A percentile compares a stretch with the other conserved stretches of the same genome.
Evolutionary conservation across 768 basidiomycete species (phyloP).

Genomic region (Lactifluus pinguis): DNA sequence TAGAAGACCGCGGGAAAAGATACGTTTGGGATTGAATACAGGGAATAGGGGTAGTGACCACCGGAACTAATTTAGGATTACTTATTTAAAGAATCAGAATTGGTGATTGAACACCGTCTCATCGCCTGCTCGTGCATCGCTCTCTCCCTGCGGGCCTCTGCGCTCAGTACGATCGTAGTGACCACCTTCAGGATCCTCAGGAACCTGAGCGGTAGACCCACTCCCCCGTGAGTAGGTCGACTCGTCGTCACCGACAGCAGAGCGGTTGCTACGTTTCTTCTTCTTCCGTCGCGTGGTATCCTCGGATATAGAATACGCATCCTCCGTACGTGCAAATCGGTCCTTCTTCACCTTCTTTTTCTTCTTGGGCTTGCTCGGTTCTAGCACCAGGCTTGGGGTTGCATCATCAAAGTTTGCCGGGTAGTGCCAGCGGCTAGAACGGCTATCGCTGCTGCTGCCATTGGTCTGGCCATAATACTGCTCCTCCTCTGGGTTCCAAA

Average conservation of each 20-base stretch:
- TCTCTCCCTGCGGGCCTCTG: conserved; percentile 69
- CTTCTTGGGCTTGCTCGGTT: conserved; percentile 40
- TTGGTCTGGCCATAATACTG: conserved; percentile 51
- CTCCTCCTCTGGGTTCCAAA: conserved; percentile 75
- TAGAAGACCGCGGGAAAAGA: neutral
- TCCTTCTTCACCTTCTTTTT: conserved; percentile 80
- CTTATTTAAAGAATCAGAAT: neutral
- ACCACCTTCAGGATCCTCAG: conserved; percentile 69
- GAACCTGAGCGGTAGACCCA: conserved; percentile 41
- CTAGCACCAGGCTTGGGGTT: conserved; percentile 22
- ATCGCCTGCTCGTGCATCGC: conserved; percentile 97
- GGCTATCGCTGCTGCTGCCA: conserved; percentile 28
- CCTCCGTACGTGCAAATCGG: conserved; percentile 79
- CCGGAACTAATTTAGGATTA: neutral
- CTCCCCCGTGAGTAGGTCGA: conserved; percentile 28
- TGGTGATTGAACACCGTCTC: conserved; percentile 83
- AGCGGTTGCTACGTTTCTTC: conserved; percentile 54
- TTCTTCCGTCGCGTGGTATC: conserved; percentile 42
- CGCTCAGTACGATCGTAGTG: conserved; percentile 59
- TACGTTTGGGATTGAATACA: neutral
- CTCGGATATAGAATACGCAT: conserved; percentile 50
- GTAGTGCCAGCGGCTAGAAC: conserved; percentile 61
- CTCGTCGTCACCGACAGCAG: conserved; percentile 31
- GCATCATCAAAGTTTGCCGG: conserved; percentile 74
- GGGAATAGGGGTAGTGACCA: too few relatives aligned